Evolutionary conservation across 257 asterid species (phyloP).

Genomic region (Orobanche coerulescens): DNA sequence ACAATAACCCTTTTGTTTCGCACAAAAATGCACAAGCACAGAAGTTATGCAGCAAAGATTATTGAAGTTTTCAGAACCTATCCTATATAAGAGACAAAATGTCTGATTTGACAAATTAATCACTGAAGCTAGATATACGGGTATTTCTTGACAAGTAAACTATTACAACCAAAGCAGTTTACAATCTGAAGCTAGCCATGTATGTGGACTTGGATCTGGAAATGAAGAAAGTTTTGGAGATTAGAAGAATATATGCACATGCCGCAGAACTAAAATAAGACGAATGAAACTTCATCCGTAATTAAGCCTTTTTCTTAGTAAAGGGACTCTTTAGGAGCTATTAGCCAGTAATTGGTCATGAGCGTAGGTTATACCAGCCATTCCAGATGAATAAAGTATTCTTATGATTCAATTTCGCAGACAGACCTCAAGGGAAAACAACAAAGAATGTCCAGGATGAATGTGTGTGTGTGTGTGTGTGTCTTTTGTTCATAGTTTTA

Average conservation of each 20-base stretch:
- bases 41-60: conserved; percentile 7
- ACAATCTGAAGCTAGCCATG: too few relatives aligned
- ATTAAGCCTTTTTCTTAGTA: background rate
- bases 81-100: background rate
- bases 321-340: background rate
- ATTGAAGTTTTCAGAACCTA: background rate
- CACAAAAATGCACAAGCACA: background rate
- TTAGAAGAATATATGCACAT: background rate
- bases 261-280: background rate
- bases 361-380: background rate
- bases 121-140: background rate
- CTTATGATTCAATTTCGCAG: background rate
- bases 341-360: background rate
- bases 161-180: too few relatives aligned
- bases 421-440: background rate
- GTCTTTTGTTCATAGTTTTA: background rate
- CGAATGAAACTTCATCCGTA: background rate
- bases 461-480: background rate
- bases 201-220: too few relatives aligned
- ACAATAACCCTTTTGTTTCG: background rate
- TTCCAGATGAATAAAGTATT: background rate
- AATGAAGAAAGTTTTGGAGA: too few relatives aligned
- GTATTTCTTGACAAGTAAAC: background rate
- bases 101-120: background rate
- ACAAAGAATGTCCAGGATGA: background rate